Evolutionary conservation across 345 rosid genomes (phyloP), one percentile per base, ranked within the genome.

Genomic region (Gossypium longicalyx): DNA sequence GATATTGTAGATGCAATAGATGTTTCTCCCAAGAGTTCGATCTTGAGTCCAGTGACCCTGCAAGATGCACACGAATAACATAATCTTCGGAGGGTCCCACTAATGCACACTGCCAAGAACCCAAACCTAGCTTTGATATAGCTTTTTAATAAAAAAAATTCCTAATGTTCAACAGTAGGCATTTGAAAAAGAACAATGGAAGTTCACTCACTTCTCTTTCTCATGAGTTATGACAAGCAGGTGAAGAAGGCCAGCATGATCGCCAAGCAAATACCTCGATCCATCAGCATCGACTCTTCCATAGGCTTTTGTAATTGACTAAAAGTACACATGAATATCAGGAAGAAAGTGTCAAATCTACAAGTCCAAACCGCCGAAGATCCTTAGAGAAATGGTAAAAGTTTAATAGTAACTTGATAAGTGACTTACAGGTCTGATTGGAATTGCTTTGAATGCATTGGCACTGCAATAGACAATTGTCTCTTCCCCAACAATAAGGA

Each of bases 201-300:
- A 25, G 38, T 19, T 67, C 65, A 83, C 98, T 86, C 78, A 94
- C 97, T 87, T 94, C 76, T 92, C 97, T 85, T 87, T 92, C 80
- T 92, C 97, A 76, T 94, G 97, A 62, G 90, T 86, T 81, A 92
- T 89, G 64, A 91, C 99, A 79, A 94, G 93, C 54, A 92, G 92
- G 83, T 91, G 92, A 68, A 94, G 85, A 66, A 91, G 89, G 71
- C 95, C 97, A 8, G 93, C 89, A 82, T 90, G 97, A 83, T 93
- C 99, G 67, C 99, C 97, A 71, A 92, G 91, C 76, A 91, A 87
- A 84, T 94, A 94, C 80, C 98, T 89, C 71, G 95, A 94, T 72
- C 97, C 98, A 86, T 94, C 97, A 72, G 90, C 91, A 86, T 93
- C 97, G 44, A 92, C 95, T 85, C 95, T 94, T 79, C 97, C 97